Conservation (phyloP, 2,329 filamentous ascomycete species). For the Aspergillus oerlinghausenensis region DNA sequence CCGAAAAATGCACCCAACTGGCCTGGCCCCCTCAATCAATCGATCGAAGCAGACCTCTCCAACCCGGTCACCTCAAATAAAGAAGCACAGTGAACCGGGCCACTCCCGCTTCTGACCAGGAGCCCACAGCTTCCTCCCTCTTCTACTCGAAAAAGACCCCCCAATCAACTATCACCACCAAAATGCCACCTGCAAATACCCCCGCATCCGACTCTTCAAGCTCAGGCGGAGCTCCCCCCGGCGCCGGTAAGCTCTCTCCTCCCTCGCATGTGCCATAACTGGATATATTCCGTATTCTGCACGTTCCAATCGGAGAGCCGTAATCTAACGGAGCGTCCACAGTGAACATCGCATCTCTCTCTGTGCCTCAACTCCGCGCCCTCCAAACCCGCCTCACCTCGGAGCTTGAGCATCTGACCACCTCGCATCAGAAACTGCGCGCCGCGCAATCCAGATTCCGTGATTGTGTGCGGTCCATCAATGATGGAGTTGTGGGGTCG, state of each 20-base stretch:
- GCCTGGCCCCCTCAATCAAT: background rate
- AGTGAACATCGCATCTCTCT: slow-evolving; percentile 71
- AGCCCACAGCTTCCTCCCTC: background rate
- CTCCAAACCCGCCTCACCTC: slow-evolving; percentile 96
- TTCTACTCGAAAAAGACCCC: background rate
- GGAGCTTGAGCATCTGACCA: slow-evolving; percentile 89
- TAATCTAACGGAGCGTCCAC: background rate
- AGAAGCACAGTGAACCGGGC: background rate
- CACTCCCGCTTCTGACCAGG: background rate
- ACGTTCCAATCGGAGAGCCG: background rate
- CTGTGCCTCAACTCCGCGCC: slow-evolving; percentile 76
- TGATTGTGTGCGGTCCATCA: slow-evolving; percentile 79
- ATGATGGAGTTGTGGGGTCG: slow-evolving; percentile 48
- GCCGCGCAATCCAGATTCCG: slow-evolving; percentile 87
- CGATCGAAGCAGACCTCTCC: background rate
- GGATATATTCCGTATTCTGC: background rate
- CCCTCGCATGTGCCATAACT: background rate
- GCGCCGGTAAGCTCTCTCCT: slow-evolving; percentile 16
- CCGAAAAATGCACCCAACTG: slow-evolving; percentile 3
- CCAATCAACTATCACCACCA: background rate
- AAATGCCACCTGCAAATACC: slow-evolving; percentile 25
- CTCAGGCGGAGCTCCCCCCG: slow-evolving; percentile 25
- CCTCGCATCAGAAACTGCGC: slow-evolving; percentile 83
- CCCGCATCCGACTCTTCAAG: slow-evolving; percentile 23
- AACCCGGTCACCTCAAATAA: background rate